Percentiles rank a stretch among this genome's conserved stretches.
These are phyloP conservation scores for Fraxinus dipetala DNA, from an alignment of 305 asterid genomes.

Conservation along the genomic window DNA sequence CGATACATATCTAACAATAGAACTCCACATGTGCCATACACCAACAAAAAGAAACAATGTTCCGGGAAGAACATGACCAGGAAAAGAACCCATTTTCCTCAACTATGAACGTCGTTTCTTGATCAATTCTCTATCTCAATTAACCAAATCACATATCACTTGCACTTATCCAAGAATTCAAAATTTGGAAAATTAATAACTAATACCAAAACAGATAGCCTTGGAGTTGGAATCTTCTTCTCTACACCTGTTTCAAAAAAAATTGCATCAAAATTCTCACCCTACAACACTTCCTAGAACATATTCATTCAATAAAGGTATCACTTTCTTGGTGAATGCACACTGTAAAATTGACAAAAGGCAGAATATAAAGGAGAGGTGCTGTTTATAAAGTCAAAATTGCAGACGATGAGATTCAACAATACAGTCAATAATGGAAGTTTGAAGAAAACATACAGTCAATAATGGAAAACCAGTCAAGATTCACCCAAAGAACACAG, in stretches of 20 bases:
- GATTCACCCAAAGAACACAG: conserved; percentile 22
- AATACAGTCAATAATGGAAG: conserved; percentile 24
- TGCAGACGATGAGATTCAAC: neutral
- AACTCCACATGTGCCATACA: conserved; percentile 82
- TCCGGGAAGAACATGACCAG: conserved; percentile 92
- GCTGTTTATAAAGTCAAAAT: conserved; percentile 22
- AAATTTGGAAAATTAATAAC: neutral
- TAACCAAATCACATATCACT: neutral
- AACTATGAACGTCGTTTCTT: neutral
- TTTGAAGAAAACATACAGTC: neutral
- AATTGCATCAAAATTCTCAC: neutral
- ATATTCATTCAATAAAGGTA: neutral
- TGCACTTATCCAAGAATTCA: neutral
- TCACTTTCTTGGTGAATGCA: neutral
- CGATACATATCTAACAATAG: conserved; percentile 56
- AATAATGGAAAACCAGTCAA: conserved; percentile 16
- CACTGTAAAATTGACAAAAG: neutral
- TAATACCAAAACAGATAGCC: neutral
- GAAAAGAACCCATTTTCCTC: conserved; percentile 78
- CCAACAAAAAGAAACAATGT: conserved; percentile 81
- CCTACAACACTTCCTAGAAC: neutral
- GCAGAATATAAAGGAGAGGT: neutral
- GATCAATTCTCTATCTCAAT: conserved; percentile 9
- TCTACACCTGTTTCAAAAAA: conserved; percentile 22
- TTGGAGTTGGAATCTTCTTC: conserved; percentile 18